phyloP scores from a whole-genome alignment of 352 stramenopile species.

The Pelagophyceae sp. region DNA sequence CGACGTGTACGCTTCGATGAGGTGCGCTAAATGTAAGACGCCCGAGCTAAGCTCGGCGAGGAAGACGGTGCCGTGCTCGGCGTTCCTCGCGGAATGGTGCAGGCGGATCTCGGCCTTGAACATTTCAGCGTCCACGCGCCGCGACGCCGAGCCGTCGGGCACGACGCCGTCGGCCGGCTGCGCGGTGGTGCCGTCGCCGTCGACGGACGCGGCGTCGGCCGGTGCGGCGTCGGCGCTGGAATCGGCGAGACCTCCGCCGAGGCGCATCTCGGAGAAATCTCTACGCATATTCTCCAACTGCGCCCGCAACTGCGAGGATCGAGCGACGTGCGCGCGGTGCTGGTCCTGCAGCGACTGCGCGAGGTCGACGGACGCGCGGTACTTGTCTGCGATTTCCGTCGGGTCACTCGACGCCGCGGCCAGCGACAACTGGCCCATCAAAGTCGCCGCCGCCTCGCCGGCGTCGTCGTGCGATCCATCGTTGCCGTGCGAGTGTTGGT shows the following conservation, averaged over 20 bases:
- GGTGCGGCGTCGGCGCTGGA: no score
- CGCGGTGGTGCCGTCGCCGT: background rate
- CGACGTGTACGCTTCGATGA: background rate
- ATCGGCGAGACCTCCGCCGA: background rate
- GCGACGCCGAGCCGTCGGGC: background rate
- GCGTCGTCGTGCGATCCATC: background rate
- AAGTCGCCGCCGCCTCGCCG: background rate
- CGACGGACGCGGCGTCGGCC: background rate
- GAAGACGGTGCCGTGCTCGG: background rate
- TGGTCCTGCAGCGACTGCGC: background rate
- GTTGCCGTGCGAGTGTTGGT: background rate
- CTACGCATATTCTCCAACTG: background rate
- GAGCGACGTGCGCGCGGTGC: background rate
- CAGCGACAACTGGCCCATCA: background rate
- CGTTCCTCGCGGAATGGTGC: background rate
- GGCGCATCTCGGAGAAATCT: background rate
- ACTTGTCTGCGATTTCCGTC: background rate
- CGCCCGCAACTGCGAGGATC: background rate
- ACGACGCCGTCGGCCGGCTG: background rate
- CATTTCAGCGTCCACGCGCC: background rate
- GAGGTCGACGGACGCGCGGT: background rate
- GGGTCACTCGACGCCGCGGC: background rate
- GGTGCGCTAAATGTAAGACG: background rate
- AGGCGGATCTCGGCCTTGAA: slow-evolving; percentile 5
- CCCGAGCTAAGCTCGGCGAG: background rate